Base-by-base conservation (phyloP, 768 basidiomycete species). In the Tricholoma furcatifolium region DNA sequence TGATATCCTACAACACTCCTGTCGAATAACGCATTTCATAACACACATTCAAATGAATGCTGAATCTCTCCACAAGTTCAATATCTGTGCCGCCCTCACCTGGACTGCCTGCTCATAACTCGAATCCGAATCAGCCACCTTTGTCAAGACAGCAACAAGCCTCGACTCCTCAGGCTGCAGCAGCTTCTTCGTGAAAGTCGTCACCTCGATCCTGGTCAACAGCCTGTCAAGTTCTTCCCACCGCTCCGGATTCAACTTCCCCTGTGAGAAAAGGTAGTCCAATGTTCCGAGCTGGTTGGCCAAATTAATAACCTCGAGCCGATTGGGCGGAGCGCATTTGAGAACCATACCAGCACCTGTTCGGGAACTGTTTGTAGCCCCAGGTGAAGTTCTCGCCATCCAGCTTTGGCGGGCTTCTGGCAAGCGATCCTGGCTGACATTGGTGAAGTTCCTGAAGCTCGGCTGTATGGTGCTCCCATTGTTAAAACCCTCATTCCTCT, bases 201-300 rank as follows among this genome's bases (percentile, higher is more conserved):
- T 64, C 53, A 5, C 12, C 32, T 45, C 52, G 10, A 53, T 27
- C 12, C 27, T 47, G 23, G 47, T 38, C 23, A 66, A 49, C 2
- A 61, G 36, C 7, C 53, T 35, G 24, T 60, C 20, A 6, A 68
- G 52, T 6, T 54, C 52, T 5, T 57, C 54, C 3, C 60, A 60
- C 23, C 56, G 58, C 23, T 36, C 59, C 14, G 47, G 45, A 47
- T 60, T 55, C 20, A 54, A 45, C 38, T 59, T 63, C 10, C 65
- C 58, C 40, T 54, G 48, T 17, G 50, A 54, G 17, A 61, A 53
- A 35, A 68, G 59, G 39, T 54, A 59, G 1, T 42, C 31, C 7
- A 58, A 50, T 4, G 55, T 34, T 4, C 50, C 43, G 8, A 68
- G 55, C 15, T 50, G 35, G n/a, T 64, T 64, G 4, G 41, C 45